Base-by-base conservation (phyloP, 208 protist species). In the Strigomonas culicis region DNA sequence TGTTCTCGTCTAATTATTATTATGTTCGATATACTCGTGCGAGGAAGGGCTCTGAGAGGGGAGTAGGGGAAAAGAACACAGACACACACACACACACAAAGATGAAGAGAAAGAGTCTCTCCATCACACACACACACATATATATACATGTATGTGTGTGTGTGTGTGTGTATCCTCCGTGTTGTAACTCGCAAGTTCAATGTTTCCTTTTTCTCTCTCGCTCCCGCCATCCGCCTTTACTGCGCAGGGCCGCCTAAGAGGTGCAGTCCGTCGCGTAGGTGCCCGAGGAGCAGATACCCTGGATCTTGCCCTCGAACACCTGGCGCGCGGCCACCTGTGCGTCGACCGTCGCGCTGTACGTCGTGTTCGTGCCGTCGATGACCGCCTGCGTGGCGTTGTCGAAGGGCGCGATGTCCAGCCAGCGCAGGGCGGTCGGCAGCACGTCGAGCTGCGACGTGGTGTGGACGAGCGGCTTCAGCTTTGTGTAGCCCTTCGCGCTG, bases 211-310 rank as follows among this genome's bases (percentile, higher is more conserved):
- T 46, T 10, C 44, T 62, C 39, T n/a, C 52, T 39, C 22, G 57
- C 58, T 10, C n/a, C n/a, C 21, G 4, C 43, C 60, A 39, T n/a
- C n/a, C n/a, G n/a, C n/a, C n/a, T n/a, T n/a, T n/a, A n/a, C n/a
- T n/a, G n/a, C n/a, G n/a, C n/a, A n/a, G 25, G 8, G 32, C 13
- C 1, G 1, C 0, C 27, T 53, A 65, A 1, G 56, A 22, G 11
- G 21, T 34, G 70, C 85, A 92, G 64, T 87, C 73, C n/a, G 53
- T 19, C 2, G 74, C 73, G 11, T 32, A 22, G 32, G 68, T n/a
- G 10, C 85, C 85, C n/a, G 77, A 72, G 57, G 75, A 74, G 67
- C 85, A 92, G 66, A 92, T 85, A 44, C 73, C 82, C 55, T 82
- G 81, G 49, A 86, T 77, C 21, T 68, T 4, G 17, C 85, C 85